Percentiles rank a stretch among this genome's conserved stretches.
phyloP scores from a whole-genome alignment of 108 stramenopile genomes.

The Tribonema minus region DNA sequence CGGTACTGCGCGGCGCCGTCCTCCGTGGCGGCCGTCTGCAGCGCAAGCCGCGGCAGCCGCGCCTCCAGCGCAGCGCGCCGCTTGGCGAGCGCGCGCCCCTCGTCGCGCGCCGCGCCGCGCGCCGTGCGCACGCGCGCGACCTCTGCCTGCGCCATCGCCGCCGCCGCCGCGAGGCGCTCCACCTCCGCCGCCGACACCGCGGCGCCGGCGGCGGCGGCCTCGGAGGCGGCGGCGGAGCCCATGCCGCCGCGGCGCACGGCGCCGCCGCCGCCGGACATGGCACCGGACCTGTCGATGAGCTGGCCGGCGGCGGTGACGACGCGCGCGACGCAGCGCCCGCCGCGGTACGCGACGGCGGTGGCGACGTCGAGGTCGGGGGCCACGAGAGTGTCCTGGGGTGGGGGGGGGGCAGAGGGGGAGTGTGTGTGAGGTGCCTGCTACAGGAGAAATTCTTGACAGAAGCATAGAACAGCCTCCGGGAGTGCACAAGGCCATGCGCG shows the following conservation, averaged over 20 bases:
- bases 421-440: too few relatives aligned
- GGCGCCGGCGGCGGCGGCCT: slow-evolving; percentile 76
- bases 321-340: slow-evolving; percentile 63
- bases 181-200: slow-evolving; percentile 8
- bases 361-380: slow-evolving; percentile 88
- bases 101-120: background rate
- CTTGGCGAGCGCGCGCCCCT: too few relatives aligned
- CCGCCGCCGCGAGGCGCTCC: background rate
- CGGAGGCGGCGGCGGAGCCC: slow-evolving; percentile 94
- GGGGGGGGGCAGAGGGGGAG: too few relatives aligned
- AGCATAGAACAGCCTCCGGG: too few relatives aligned
- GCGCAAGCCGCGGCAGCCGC: slow-evolving; percentile 18
- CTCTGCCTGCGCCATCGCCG: background rate
- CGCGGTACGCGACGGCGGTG: slow-evolving; percentile 83
- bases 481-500: too few relatives aligned
- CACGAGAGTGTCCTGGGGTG: slow-evolving; percentile 91
- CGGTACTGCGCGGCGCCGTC: slow-evolving; percentile 19
- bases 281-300: slow-evolving; percentile 92
- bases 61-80: slow-evolving; percentile 16
- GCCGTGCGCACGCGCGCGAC: background rate
- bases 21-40: too few relatives aligned
- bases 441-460: too few relatives aligned
- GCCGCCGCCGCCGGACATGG: slow-evolving; percentile 97
- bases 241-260: slow-evolving; percentile 5
- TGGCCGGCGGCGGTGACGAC: slow-evolving; percentile 90